Base-by-base conservation (phyloP, 2,329 filamentous ascomycete genomes). In the Fusarium tuaranense region DNA sequence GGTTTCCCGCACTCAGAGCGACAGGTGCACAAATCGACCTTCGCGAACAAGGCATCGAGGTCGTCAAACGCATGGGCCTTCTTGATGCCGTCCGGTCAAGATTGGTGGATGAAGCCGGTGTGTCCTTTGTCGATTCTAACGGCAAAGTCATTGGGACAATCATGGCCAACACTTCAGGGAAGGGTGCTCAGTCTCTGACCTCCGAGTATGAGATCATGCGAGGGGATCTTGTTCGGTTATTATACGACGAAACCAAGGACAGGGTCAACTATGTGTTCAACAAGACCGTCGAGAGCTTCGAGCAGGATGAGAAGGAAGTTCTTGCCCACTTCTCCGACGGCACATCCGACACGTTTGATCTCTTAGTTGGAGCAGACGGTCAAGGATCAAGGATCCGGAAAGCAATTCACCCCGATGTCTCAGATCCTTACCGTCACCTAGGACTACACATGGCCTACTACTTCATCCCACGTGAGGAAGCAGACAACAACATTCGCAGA, bases 191-290 rank as follows among this genome's bases (percentile, higher is more conserved):
- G 55, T 80, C 77, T 22, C 81, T 88, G 27, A 87, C 86, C 0
- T 83, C 81, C 0, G 88, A 90, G 25, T 86, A 84, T 41, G 89
- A 90, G 78, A 89, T 91, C 58, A 86, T 90, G 83, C 81, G 89
- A 10, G 88, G 87, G 0, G 87, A 89, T 63, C 71, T 91, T 34
- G 86, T 84, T 14, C 76, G 74, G 1, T 73, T 90, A 2, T 67
- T 90, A 0, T 83, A 87, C 32, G 53, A 74, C 10, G 39, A 13
- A 10, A 74, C 72, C 0, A 74, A 64, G 18, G 9, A 74, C 3
- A 4, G 62, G 9, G 65, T 64, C 16, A 12, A 55, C 1, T 74
- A 74, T 12, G 0, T 74, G 0, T 75, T 75, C 7, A n/a, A 46
- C 7, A 69, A 38, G 27, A 74, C 72, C 9, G 69, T 74, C 0